These are phyloP conservation scores for Trematosphaeria pertusa DNA, from an alignment of 2,329 filamentous ascomycete genomes.

Conservation along the genomic window DNA sequence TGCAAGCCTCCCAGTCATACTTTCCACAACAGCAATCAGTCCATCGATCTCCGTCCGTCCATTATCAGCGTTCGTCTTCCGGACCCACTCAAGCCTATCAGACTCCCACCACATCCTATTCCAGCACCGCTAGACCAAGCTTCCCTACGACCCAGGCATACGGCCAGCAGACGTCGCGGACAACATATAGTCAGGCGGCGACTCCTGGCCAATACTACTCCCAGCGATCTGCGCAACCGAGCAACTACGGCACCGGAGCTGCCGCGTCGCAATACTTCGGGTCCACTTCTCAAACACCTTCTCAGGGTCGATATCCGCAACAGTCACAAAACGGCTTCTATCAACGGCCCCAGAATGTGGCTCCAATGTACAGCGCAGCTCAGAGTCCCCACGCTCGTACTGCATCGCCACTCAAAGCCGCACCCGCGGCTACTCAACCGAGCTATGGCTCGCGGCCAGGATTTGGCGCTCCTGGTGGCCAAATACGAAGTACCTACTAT, in stretches of 20 bases:
- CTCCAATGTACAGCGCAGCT: constrained; percentile 39
- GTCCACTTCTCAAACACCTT: constrained; percentile 40
- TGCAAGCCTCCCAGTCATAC: constrained; percentile 35
- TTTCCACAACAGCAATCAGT: constrained; percentile 45
- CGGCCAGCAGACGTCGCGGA: constrained; percentile 41
- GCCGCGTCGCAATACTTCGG: constrained; percentile 42
- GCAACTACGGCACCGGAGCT: constrained; percentile 33
- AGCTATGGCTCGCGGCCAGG: constrained; percentile 35
- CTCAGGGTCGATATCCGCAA: constrained; percentile 41
- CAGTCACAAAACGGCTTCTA: constrained; percentile 41
- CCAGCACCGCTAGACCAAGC: constrained; percentile 30
- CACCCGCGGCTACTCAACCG: constrained; percentile 26
- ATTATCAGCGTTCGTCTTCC: constrained; percentile 44
- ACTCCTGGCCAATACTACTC: constrained; percentile 39
- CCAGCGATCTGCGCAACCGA: constrained; percentile 37
- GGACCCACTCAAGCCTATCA: constrained; percentile 38
- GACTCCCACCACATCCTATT: constrained; percentile 35
- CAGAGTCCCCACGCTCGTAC: constrained; percentile 41
- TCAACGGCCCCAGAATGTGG: constrained; percentile 41
- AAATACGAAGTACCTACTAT: constrained; percentile 44
- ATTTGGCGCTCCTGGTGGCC: constrained; percentile 38
- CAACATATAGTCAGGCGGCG: constrained; percentile 31
- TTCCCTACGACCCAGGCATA: constrained; percentile 39
- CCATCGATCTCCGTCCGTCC: constrained; percentile 45
- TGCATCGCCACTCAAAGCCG: constrained; percentile 46